Evolutionary conservation across 768 basidiomycete species (phyloP), one percentile per base, ranked within the genome.

Genomic region (Auricularia sp.): DNA sequence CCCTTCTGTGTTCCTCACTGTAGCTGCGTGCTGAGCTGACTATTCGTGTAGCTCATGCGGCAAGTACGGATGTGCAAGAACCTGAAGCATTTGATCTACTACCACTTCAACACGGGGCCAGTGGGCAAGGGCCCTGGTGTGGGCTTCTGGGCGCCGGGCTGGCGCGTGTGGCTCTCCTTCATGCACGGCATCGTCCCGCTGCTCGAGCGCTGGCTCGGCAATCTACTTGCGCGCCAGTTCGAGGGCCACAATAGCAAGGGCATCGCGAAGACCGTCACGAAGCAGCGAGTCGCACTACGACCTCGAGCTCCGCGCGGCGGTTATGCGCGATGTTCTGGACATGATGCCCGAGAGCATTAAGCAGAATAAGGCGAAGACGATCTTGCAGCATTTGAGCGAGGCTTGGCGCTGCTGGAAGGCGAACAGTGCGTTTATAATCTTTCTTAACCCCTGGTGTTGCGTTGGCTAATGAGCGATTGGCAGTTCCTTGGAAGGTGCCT

Each of bases 271-370:
- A 98, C 96, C 0, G 96, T 99, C 29, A 99, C 97, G 33, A 99
- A 99, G 77, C 97, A 99, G 77, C 87, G 97, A 99, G 76, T 97
- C 94, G 8, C 97, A 99, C 75, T 98, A 95, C 71, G 97, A 99
- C 75, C 82, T 99, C 44, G 97, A 99, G 74, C 79, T 99, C 54
- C 88, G 97, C 63, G 97, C 97, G 0, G 95, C 97, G 59, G 96
- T 99, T 71, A 98, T 99, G 97, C 96, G 98, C 78, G 96, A 99
- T 76, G 98, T 99, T 70, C 81, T 99, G 70, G 96, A 98, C 79
- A 98, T 98, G 96, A 98, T 98, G 96, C 97, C 97, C 6, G 97
- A 98, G 76, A 94, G 92, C 2, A 95, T 98, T 80, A 95, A 95
- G 77, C 94, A 95, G 77, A 99, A 98, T 79, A 98, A 99, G 80